Base-by-base conservation (phyloP, 495 filamentous ascomycete genomes). In the Neohortaea acidophila region DNA sequence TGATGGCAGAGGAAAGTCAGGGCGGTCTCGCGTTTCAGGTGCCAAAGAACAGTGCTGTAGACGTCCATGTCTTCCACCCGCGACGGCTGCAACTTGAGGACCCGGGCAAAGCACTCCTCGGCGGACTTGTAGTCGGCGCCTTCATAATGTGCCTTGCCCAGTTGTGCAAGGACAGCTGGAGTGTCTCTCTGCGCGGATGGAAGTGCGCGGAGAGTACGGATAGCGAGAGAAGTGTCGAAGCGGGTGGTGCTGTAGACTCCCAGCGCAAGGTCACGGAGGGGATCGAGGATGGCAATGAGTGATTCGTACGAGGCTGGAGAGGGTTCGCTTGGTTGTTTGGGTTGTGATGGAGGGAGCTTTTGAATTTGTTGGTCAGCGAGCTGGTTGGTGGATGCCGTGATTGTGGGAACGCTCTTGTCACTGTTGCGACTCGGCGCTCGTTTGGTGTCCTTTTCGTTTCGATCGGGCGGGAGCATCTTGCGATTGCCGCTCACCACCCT, bases 1-100 rank as follows among this genome's bases (percentile, higher is more conserved):
- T 89, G 80, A 49, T 94, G 91, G 2, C 89, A 79, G 12, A 97
- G 68, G 55, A 85, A 91, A 2, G 91, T 84, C 6, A 97, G 66
- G 20, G 94, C 83, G 5, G 82, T 77, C 45, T 94, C 89, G 48
- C 77, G 80, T 54, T 92, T 89, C 44, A 93, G 64, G 54, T 92
- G 83, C 89, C 89, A 97, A 6, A 97, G 72, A n/a, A 87, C 75
- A 10, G 91, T 96, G 2, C 87, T 94, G 57, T 89, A 97, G 15
- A 93, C 76, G 51, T 97, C 89, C 86, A 94, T 94, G 51, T 93
- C 86, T 47, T 86, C 79, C 32, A 85, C 65, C 14, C 80, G 73
- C 3, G 81, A 77, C 5, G 84, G 85, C 18, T 80, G 74, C 32
- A 86, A 62, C 25, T 72, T 64, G 41, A 79, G 78, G 22, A 94